These are phyloP conservation scores for Chaetomium strumarium DNA, from an alignment of 2,329 filamentous ascomycete genomes.

Conservation along the genomic window DNA sequence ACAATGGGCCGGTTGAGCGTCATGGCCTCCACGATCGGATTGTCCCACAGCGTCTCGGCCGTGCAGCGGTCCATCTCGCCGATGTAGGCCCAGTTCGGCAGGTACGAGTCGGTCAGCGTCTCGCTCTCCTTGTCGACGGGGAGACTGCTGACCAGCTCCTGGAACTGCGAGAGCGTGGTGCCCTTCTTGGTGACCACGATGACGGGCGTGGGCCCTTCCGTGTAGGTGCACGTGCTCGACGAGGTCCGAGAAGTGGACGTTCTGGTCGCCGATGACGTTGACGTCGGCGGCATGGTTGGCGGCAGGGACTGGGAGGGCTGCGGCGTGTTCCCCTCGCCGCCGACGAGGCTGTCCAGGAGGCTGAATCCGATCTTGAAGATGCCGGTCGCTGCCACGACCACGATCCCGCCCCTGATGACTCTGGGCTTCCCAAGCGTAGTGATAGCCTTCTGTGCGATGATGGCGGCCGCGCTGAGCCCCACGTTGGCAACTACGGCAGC, in stretches of 20 bases:
- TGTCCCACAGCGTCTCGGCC: neutral
- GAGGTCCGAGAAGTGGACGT: neutral
- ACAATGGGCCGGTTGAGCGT: neutral
- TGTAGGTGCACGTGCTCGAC: slow-evolving; percentile 3
- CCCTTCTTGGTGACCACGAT: slow-evolving; percentile 1
- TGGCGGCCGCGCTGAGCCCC: neutral
- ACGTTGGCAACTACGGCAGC: neutral
- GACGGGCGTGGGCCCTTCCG: neutral
- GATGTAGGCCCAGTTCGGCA: neutral
- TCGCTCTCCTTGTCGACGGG: neutral
- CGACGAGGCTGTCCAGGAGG: neutral
- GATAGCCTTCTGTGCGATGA: neutral
- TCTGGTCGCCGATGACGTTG: neutral
- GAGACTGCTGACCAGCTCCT: neutral
- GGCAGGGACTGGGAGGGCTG: neutral
- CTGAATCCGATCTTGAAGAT: neutral
- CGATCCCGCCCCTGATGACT: neutral
- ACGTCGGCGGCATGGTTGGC: neutral
- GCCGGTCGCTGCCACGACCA: neutral
- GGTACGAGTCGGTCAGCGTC: neutral
- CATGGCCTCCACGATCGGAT: slow-evolving; percentile 1
- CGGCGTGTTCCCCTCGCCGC: neutral
- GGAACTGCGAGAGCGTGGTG: neutral
- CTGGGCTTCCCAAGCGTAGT: neutral
- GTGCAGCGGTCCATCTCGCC: neutral